Percentiles rank a stretch among this genome's conserved stretches.
phyloP scores from a whole-genome alignment of 257 asterid genomes.

The Plantago major region DNA sequence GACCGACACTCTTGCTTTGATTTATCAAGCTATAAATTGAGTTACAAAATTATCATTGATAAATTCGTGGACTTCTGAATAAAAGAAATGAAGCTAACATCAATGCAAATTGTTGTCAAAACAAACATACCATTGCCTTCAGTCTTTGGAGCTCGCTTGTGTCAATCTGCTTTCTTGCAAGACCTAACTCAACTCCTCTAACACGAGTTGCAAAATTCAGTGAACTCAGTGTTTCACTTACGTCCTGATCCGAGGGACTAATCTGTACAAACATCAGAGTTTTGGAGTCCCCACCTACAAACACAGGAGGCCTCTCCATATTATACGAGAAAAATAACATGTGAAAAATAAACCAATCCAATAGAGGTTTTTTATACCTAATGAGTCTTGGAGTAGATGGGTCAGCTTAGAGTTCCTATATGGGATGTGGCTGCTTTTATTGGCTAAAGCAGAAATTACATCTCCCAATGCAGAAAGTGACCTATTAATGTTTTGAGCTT shows the following conservation, averaged over 20 bases:
- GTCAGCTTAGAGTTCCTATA: constrained; percentile 97
- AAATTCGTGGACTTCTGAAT: constrained; percentile 8
- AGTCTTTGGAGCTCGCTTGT: constrained; percentile 69
- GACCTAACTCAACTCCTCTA: constrained; percentile 90
- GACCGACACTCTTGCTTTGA: constrained; percentile 64
- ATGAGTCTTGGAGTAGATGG: constrained; percentile 90
- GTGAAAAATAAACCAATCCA: background rate
- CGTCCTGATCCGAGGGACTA: constrained; percentile 92
- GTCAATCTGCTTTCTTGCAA: constrained; percentile 73
- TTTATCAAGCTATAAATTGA: constrained; percentile 64
- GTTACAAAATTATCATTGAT: background rate
- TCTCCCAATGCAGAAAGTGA: constrained; percentile 99
- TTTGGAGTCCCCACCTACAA: constrained; percentile 89
- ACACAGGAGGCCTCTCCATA: constrained; percentile 3
- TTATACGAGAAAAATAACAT: constrained; percentile 9
- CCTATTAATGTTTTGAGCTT: constrained; percentile 95
- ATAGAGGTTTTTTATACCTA: constrained; percentile 38
- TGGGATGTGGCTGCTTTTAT: constrained; percentile 93
- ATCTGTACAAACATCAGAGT: constrained; percentile 96
- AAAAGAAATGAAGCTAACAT: constrained; percentile 1
- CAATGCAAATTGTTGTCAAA: constrained; percentile 11
- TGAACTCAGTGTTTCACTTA: constrained; percentile 84
- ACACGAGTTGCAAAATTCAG: constrained; percentile 88
- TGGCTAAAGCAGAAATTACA: constrained; percentile 90
- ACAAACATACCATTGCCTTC: constrained; percentile 66